Percentiles rank a stretch among this genome's conserved stretches.
phyloP scores from a whole-genome alignment of 371 early-diverging fungal species.

The Capniomyces stellatus region DNA sequence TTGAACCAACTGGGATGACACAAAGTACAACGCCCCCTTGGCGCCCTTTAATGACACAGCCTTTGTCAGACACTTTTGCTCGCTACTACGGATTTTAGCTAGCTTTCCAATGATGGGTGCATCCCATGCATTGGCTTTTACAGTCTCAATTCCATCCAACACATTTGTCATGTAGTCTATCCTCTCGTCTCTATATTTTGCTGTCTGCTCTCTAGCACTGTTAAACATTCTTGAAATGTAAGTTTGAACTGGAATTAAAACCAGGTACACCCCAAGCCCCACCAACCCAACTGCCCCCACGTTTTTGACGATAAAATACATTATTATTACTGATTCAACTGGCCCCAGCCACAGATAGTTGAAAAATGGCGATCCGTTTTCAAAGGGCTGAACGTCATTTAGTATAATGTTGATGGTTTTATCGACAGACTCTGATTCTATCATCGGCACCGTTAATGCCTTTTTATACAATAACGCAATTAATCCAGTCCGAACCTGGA shows the following conservation, averaged over 20 bases:
- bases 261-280: background rate
- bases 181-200: slow-evolving; percentile 25
- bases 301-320: slow-evolving; percentile 18
- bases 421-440: slow-evolving; percentile 25
- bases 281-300: background rate
- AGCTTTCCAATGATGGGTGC: slow-evolving; percentile 13
- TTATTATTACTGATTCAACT: slow-evolving; percentile 15
- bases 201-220: slow-evolving; percentile 15
- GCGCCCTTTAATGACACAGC: slow-evolving; percentile 16
- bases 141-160: slow-evolving; percentile 26
- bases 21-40: slow-evolving; percentile 22
- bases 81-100: slow-evolving; percentile 13
- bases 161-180: slow-evolving; percentile 25
- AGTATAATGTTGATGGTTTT: slow-evolving; percentile 29
- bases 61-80: slow-evolving; percentile 13
- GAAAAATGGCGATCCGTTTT: slow-evolving; percentile 20
- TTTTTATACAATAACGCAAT: slow-evolving; percentile 28
- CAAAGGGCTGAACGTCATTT: slow-evolving; percentile 33
- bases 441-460: slow-evolving; percentile 22
- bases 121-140: slow-evolving; percentile 30
- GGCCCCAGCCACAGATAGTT: slow-evolving; percentile 29
- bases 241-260: slow-evolving; percentile 1
- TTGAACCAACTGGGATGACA: slow-evolving; percentile 7
- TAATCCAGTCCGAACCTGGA: slow-evolving; percentile 23
- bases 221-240: background rate